Base-by-base conservation (phyloP, 1,284 basidiomycete genomes). In the Neolentinus lepideus region DNA sequence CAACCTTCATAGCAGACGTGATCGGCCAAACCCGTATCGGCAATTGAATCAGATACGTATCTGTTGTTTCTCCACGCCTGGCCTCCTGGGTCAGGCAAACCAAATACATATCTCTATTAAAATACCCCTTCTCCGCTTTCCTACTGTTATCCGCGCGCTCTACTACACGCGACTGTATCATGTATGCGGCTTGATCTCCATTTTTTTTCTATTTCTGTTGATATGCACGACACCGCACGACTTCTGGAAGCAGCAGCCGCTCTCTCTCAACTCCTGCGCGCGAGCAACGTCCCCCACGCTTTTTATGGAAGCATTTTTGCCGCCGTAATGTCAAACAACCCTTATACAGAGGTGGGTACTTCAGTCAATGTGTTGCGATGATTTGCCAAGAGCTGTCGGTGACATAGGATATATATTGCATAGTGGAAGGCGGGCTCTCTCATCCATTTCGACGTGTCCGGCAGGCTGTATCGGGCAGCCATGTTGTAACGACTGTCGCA, bases 271-370 rank as follows among this genome's bases (percentile, higher is more conserved):
- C 66, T 79, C 55, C 76, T 88, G 58, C 70, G 68, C 56, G 73
- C 73, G 53, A 67, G 68, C 38, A 71, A 70, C 54, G 77, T 86
- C 33, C 79, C 81, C 16, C 85, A 89, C 65, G 85, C 84, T 22
- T 87, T 88, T 70, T 74, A 88, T 63, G 85, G 85, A 21, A 81
- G 75, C 61, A 68, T 86, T 51, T 69, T 85, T 58, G 78, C 79
- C 26, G 79, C 85, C 27, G 68, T 82, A 4, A 72, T 89, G 35
- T 74, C 82, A 47, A 80, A 77, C 60, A 72, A 68, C 57, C 70
- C 78, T 52, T 75, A 79, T 47, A 75, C 78, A 59, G 79, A 85
- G 66, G 85, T 80, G 67, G 60, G 83, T 72, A 51, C 35, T 14
- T 24, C 48, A 33, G 54, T 24, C 16, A 3, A 1, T 52, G 48